A percentile compares a stretch with the other conserved stretches of the same genome.
Evolutionary conservation across 306 rosid species (phyloP).

Genomic region (Acacia acuminata): DNA sequence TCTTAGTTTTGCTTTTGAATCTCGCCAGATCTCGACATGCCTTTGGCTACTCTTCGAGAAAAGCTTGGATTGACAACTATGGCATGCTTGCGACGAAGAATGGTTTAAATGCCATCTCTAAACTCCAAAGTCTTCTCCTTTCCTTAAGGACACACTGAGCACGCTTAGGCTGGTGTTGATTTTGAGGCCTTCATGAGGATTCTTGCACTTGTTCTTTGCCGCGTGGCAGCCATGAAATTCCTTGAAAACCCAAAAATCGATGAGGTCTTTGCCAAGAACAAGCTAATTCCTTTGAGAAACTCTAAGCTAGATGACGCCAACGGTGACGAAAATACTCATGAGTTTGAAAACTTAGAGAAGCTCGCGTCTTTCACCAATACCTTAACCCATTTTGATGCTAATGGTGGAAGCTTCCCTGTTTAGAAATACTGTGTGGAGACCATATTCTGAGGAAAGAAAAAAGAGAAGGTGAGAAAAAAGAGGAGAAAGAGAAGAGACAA

Average conservation of each 20-base stretch:
- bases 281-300: conserved; percentile 50
- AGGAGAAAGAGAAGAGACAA: no score
- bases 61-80: conserved; percentile 80
- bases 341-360: conserved; percentile 57
- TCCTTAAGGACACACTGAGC: conserved; percentile 97
- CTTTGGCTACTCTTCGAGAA: conserved; percentile 36
- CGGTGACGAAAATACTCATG: conserved; percentile 18
- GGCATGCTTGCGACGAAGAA: conserved; percentile 95
- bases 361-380: conserved; percentile 91
- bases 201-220: conserved; percentile 66
- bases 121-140: conserved; percentile 85
- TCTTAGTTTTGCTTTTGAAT: no score
- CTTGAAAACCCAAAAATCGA: conserved; percentile 84
- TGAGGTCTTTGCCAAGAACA: conserved; percentile 65
- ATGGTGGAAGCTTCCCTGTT: conserved; percentile 94
- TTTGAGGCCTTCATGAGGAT: conserved; percentile 43
- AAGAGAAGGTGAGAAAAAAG: no score
- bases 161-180: conserved; percentile 69
- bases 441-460: conserved; percentile 39
- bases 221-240: conserved; percentile 59
- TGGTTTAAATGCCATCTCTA: conserved; percentile 82
- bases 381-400: conserved; percentile 89
- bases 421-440: conserved; percentile 94
- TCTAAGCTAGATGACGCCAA: conserved; percentile 43
- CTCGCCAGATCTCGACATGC: no score